Evolutionary conservation across 1,284 basidiomycete genomes (phyloP).

Genomic region (Microbotryum violaceum): DNA sequence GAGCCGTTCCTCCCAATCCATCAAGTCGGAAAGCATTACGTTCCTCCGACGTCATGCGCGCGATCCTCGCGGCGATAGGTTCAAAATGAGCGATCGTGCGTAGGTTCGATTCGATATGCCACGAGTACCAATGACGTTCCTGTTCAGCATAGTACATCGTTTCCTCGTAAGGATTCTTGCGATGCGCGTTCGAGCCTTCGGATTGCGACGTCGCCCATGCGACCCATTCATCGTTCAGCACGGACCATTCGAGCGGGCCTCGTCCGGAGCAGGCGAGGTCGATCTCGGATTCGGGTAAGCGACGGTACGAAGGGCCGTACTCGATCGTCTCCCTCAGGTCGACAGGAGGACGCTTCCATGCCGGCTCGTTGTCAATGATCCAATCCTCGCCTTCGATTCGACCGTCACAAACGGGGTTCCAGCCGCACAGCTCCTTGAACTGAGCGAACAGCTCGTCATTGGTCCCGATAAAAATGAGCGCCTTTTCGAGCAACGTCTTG

Average conservation of each 20-base stretch:
- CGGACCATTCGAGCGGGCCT: slow-evolving; percentile 89
- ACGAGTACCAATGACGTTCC: slow-evolving; percentile 54
- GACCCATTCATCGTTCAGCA: slow-evolving; percentile 93
- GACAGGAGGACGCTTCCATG: slow-evolving; percentile 23
- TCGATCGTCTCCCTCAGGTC: slow-evolving; percentile 25
- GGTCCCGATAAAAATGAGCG: slow-evolving; percentile 66
- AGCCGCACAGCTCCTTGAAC: slow-evolving; percentile 80
- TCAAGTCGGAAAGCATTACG: slow-evolving; percentile 67
- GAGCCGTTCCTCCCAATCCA: slow-evolving; percentile 71
- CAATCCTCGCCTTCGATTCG: slow-evolving; percentile 47
- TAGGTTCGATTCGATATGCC: slow-evolving; percentile 29
- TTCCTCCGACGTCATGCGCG: slow-evolving; percentile 83
- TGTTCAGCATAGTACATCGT: slow-evolving; percentile 94
- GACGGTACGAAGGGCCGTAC: slow-evolving; percentile 85
- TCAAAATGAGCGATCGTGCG: slow-evolving; percentile 26
- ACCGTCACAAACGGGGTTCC: slow-evolving; percentile 58
- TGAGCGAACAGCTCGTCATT: slow-evolving; percentile 71
- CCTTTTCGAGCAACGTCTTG: slow-evolving; percentile 70
- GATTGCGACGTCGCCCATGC: slow-evolving; percentile 96
- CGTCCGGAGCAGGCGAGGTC: slow-evolving; percentile 87
- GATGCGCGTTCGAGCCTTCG: slow-evolving; percentile 74
- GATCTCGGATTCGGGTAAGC: slow-evolving; percentile 78
- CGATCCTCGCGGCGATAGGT: slow-evolving; percentile 53
- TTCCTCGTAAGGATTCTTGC: slow-evolving; percentile 96
- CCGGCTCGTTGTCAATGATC: slow-evolving; percentile 48